A percentile compares a stretch with the other conserved stretches of the same genome.
Conservation (phyloP, 768 basidiomycete genomes). For the Boletus huronensis region DNA sequence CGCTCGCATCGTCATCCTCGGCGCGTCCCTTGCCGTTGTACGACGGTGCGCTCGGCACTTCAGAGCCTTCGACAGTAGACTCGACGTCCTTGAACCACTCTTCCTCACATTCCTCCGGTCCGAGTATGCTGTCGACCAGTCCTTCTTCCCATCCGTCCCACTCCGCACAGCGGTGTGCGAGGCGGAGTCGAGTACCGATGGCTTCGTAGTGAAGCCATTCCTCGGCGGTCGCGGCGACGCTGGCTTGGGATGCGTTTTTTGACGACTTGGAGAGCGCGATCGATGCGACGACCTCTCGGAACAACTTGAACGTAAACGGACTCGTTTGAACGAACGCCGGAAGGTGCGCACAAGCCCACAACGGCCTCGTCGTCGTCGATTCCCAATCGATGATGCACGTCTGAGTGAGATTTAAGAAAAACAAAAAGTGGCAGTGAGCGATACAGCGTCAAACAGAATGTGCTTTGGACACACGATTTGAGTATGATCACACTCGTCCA, state of each 20-base stretch:
- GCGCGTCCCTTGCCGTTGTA: not conserved
- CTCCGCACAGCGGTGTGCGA: slow-evolving; percentile 77
- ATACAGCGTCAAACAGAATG: not conserved
- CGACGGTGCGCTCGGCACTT: slow-evolving; percentile 13
- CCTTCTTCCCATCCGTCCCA: slow-evolving; percentile 95
- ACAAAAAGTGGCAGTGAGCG: not conserved
- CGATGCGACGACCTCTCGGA: slow-evolving; percentile 59
- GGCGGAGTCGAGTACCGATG: slow-evolving; percentile 59
- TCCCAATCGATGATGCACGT: slow-evolving; percentile 91
- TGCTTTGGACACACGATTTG: slow-evolving; percentile 57
- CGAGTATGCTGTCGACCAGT: slow-evolving; percentile 69
- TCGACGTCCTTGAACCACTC: slow-evolving; percentile 60
- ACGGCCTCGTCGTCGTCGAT: slow-evolving; percentile 80
- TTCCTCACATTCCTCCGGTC: slow-evolving; percentile 64
- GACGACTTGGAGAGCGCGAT: slow-evolving; percentile 34
- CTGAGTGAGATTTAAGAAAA: slow-evolving; percentile 38
- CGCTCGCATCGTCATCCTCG: not conserved
- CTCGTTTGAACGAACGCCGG: slow-evolving; percentile 78
- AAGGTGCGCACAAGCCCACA: slow-evolving; percentile 82
- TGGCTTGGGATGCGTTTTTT: slow-evolving; percentile 19
- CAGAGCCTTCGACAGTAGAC: slow-evolving; percentile 19
- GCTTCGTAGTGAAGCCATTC: slow-evolving; percentile 78
- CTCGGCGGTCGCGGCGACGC: slow-evolving; percentile 45
- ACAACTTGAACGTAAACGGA: slow-evolving; percentile 67
- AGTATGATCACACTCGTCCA: slow-evolving; percentile 62